Base-by-base conservation (phyloP, 2,329 filamentous ascomycete species). In the Aureobasidium sp. region DNA sequence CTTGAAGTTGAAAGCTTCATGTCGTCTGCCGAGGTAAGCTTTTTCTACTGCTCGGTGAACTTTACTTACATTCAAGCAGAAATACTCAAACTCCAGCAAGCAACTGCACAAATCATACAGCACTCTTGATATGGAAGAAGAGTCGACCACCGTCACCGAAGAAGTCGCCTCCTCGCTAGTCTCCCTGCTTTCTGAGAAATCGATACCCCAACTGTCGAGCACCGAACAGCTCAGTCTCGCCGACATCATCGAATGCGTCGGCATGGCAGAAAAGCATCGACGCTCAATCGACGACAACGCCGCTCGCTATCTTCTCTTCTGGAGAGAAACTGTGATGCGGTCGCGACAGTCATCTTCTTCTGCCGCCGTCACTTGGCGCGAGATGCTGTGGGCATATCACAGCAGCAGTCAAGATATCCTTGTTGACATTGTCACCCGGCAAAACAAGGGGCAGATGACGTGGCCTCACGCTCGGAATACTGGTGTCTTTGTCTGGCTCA, bases 401-500 rank as follows among this genome's bases (percentile, higher is more conserved):
- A 92, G 89, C 45, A 84, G 79, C 12, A 90, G 91, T 64, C 94
- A 99, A 74, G 93, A 97, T 71, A 92, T 97, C 42, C 78, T 97
- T 20, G 79, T 89, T 0, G 90, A 96, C 72, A 87, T 96, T 68
- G 88, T 96, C 11, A 86, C 87, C 12, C 81, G 84, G 22, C 90
- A 95, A 69, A 91, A 88, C 68, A 88, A 91, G 66, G 87, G 88
- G 1, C 87, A 84, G 63, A 81, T 97, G 77, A 78, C 87, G 7
- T 99, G 94, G 94, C 84, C 88, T 65, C 83, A 92, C 68, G 94
- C 93, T 1, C 83, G 88, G 51, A 88, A 95, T 71, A 90, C 88
- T 67, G 94, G 94, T 12, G 82, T 97, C 61, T 97, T 96, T 71
- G 93, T 97, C 86, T 99, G 94, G 93, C 81, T 99, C 66, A 84